A percentile compares a stretch with the other conserved stretches of the same genome.
Evolutionary conservation across 441 rosid genomes (phyloP).

Genomic region (Kokia cookei): DNA sequence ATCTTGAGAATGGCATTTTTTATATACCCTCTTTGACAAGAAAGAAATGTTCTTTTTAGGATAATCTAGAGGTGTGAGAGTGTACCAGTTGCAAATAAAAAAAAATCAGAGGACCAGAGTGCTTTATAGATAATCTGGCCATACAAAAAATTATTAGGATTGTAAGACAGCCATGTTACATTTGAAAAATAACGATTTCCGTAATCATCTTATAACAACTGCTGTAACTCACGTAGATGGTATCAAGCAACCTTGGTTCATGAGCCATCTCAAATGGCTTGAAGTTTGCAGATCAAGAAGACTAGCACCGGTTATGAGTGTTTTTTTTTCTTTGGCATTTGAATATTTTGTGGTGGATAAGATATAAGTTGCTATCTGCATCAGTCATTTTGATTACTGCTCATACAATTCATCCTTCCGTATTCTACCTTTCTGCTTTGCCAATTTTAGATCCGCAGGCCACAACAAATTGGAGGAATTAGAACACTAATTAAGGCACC

Average conservation of each 20-base stretch:
- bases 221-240: neutral
- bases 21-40: constrained; percentile 3
- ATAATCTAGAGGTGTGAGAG: constrained; percentile 11
- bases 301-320: neutral
- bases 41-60: constrained; percentile 8
- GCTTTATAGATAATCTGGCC: neutral
- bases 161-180: neutral
- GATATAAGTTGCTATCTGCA: neutral
- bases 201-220: neutral
- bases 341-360: neutral
- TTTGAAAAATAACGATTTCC: neutral
- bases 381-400: neutral
- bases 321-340: neutral
- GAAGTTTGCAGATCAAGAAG: neutral
- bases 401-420: neutral
- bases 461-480: constrained; percentile 29
- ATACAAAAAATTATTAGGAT: neutral
- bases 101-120: neutral
- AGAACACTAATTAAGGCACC: constrained; percentile 46
- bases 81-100: constrained; percentile 1
- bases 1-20: constrained; percentile 9
- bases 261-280: neutral
- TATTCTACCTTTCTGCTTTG: neutral
- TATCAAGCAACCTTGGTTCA: neutral
- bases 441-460: too few relatives aligned